Evolutionary conservation across 2,329 filamentous ascomycete species (phyloP), one percentile per base, ranked within the genome.

Genomic region (Calycina herbarum): DNA sequence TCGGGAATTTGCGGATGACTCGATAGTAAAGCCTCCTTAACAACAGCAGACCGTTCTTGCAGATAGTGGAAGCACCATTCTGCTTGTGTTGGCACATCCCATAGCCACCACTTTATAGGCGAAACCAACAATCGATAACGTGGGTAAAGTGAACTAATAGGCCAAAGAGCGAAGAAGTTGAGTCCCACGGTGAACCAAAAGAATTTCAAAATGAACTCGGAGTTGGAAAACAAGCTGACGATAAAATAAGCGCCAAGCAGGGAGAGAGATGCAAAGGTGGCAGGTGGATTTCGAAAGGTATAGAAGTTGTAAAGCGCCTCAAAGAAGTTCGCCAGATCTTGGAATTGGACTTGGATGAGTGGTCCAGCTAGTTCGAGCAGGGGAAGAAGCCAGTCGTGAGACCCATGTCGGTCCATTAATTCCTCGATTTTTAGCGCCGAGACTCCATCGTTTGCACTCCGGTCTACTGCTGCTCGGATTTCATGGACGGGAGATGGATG

Each of bases 301-400:
- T 78, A 79, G 63, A 79, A 78, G 59, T 77, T 79, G 60, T 75
- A 74, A 27, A 73, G 59, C 1, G 70, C 70, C 65, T 79, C 76
- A 42, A 78, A 73, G 24, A 76, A 66, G 54, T 77, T 77, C 1
- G 76, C 74, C 17, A 77, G 17, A 59, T 79, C 77, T 10, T 69
- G 71, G 5, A 79, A 63, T 65, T 78, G 74, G 3, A 78, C 56
- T 72, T 78, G 75, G 5, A 77, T 61, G 70, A 72, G 76, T 1
- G 77, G 76, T 1, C 77, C 77, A 0, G 70, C 24, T 35, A 70
- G 59, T 8, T 69, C 67, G 45, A 72, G 20, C 10, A 72, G 35
- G 20, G 69, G 68, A 24, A 57, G 58, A 3, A 77, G 70, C 78
- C 78, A 79, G 10, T 76, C 71, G 20, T 76, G 71, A 2, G 76